A percentile compares a stretch with the other conserved stretches of the same genome.
These are phyloP conservation scores for Fraxinus albicans DNA, from an alignment of 305 asterid species.

Conservation along the genomic window DNA sequence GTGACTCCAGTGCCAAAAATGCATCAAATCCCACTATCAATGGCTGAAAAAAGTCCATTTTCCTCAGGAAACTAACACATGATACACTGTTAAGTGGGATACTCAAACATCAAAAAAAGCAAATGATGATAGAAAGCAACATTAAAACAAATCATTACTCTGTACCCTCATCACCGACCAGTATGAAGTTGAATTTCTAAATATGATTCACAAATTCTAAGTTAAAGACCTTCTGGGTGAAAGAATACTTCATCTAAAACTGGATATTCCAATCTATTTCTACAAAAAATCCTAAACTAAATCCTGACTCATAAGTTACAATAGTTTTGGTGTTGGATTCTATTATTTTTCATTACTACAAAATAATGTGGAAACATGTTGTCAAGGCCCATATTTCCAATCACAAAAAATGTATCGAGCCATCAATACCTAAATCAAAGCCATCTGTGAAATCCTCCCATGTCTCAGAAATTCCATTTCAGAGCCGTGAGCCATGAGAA, in stretches of 20 bases:
- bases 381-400: neutral
- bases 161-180: neutral
- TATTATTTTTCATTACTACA: neutral
- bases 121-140: neutral
- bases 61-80: neutral
- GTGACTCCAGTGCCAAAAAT: neutral
- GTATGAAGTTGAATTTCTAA: neutral
- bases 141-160: neutral
- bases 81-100: neutral
- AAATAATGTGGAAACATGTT: neutral
- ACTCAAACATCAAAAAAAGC: neutral
- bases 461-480: neutral
- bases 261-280: neutral
- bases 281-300: neutral
- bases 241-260: neutral
- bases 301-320: neutral
- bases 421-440: neutral
- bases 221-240: neutral
- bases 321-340: neutral
- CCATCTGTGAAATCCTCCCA: neutral
- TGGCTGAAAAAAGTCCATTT: neutral
- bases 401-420: neutral
- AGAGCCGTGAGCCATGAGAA: neutral
- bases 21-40: neutral
- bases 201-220: neutral